phyloP scores from a whole-genome alignment of 495 filamentous ascomycete genomes.

The Cladorrhinum samala region DNA sequence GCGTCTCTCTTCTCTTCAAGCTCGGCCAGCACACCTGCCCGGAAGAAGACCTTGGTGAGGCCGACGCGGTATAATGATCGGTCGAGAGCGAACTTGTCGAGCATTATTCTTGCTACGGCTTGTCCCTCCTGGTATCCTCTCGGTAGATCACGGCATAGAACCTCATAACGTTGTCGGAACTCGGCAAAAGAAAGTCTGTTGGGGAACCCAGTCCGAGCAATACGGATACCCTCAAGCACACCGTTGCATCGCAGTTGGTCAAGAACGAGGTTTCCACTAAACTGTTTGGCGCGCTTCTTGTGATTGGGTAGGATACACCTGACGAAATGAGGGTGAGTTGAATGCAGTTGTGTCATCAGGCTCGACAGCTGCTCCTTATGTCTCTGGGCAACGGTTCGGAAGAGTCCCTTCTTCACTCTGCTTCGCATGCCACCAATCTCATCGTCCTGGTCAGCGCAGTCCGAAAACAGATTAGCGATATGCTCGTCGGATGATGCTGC shows the following conservation, averaged over 20 bases:
- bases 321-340: slow-evolving; percentile 97
- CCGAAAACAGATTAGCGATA: slow-evolving; percentile 76
- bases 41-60: slow-evolving; percentile 96
- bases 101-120: slow-evolving; percentile 73
- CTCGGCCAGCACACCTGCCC: slow-evolving; percentile 92
- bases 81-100: slow-evolving; percentile 84
- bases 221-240: slow-evolving; percentile 96
- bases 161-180: slow-evolving; percentile 93
- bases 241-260: slow-evolving; percentile 97
- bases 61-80: slow-evolving; percentile 84
- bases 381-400: slow-evolving; percentile 92
- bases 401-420: slow-evolving; percentile 94
- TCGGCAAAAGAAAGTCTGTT: slow-evolving; percentile 89
- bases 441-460: slow-evolving; percentile 74
- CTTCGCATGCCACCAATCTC: slow-evolving; percentile 58
- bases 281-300: slow-evolving; percentile 92
- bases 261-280: slow-evolving; percentile 80
- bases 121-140: slow-evolving; percentile 90
- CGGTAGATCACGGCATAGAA: slow-evolving; percentile 85
- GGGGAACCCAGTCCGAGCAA: slow-evolving; percentile 96
- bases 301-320: slow-evolving; percentile 98
- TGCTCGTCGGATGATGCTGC: slow-evolving; percentile 76
- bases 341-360: slow-evolving; percentile 91
- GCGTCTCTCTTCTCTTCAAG: slow-evolving; percentile 92
- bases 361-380: slow-evolving; percentile 96